phyloP scores from a whole-genome alignment of 2,329 filamentous ascomycete species.

The Conoideocrella luteorostrata region DNA sequence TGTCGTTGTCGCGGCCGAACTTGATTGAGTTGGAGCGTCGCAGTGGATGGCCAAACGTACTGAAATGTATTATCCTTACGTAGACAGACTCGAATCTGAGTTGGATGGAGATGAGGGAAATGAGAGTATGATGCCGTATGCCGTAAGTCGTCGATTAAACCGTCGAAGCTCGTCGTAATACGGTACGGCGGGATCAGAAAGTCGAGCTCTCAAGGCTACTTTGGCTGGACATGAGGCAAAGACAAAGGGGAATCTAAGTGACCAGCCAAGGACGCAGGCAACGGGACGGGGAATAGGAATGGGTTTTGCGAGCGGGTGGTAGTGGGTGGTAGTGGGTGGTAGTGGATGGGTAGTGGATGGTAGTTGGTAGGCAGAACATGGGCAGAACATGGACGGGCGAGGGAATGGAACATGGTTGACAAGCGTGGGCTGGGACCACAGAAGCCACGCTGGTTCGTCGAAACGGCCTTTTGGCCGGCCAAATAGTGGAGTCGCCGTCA shows the following conservation, averaged over 20 bases:
- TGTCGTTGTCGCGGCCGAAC: no score
- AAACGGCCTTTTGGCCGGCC: conserved; percentile 51
- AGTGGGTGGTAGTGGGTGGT: background rate
- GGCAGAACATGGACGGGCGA: conserved; percentile 14
- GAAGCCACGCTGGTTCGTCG: conserved; percentile 28
- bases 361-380: background rate
- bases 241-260: background rate
- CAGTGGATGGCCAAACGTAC: no score
- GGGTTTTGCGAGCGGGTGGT: background rate
- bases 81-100: no score
- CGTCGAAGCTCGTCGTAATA: no score
- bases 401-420: conserved; percentile 12
- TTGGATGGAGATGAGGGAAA: no score
- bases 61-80: no score
- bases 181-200: background rate
- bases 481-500: conserved; percentile 45
- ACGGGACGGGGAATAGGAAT: conserved; percentile 2
- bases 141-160: no score
- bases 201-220: background rate
- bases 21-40: no score
- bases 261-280: conserved; percentile 4
- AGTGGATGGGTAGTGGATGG: no score
- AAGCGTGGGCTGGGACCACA: conserved; percentile 3
- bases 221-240: background rate
- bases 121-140: no score